Evolutionary conservation across 2,329 filamentous ascomycete species (phyloP), one percentile per base, ranked within the genome.

Genomic region (Microdochium trichocladiopsis): DNA sequence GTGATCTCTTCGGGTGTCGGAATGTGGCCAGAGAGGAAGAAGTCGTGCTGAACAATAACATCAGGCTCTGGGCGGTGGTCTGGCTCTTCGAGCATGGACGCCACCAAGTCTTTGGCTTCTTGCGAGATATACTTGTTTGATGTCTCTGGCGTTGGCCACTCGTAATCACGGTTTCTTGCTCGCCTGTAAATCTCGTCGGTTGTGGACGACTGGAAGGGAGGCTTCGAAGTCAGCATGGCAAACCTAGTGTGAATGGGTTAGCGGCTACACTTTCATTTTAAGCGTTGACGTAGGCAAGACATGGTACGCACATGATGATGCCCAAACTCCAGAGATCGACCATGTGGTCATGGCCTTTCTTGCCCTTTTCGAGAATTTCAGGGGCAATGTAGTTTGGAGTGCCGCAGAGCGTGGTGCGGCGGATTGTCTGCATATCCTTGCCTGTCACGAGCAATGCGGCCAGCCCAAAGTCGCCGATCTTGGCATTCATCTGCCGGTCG

Each of bases 361-460:
- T 94, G 31, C 88, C 90, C 75, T 94, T 96, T 64, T 96, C 90
- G 50, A 99, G 72, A 56, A 99, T 96, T 65, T 99, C 94, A 0
- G 94, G 94, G 0, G 94, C 94, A 60, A 99, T 96, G 67, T 99
- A 99, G 69, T 99, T 99, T 2, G 94, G 94, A 4, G 94, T 99
- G 53, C 94, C 94, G 61, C 94, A 99, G 54, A 99, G 83, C 6
- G 94, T 99, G 24, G 90, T 96, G 62, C 95, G 82, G 57, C 94
- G 84, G 62, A 84, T 84, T 55, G 82, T 90, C 68, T 85, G 86
- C 80, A 90, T 89, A 64, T 99, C 94, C 67, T 87, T 91, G 64
- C 93, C 90, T 10, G 92, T 95, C 47, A 97, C 85, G 52, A 97
- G 77, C 61, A 99, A 77, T 25, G 95, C 94, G 25, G 94, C 94